A percentile compares a stretch with the other conserved stretches of the same genome.
Conservation (phyloP, 2,329 filamentous ascomycete species). For the Aspergillus niger region DNA sequence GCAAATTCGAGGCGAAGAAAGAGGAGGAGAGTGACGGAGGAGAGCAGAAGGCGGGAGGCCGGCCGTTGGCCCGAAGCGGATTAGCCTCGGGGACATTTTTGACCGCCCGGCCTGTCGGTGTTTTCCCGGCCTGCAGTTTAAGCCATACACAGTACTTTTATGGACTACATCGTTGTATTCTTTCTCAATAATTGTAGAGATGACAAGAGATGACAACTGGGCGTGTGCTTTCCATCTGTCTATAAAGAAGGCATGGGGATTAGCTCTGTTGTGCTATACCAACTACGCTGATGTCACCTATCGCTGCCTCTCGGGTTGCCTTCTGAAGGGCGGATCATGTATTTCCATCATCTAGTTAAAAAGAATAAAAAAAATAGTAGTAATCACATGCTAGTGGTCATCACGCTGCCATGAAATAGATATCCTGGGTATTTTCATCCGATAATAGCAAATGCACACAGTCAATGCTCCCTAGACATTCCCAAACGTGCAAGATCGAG, state of each 20-base stretch:
- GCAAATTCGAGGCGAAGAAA: conserved; percentile 5
- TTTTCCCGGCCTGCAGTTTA: conserved; percentile 1
- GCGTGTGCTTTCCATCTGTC: neutral
- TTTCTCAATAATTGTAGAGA: too few species aligned
- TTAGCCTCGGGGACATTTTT: conserved; percentile 26
- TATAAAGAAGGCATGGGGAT: too few species aligned
- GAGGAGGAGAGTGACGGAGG: conserved; percentile 21
- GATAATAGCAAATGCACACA: conserved; percentile 16
- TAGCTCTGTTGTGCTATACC: too few species aligned
- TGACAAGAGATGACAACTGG: too few species aligned
- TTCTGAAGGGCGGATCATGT: conserved; percentile 8
- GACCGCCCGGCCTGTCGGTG: conserved; percentile 10
- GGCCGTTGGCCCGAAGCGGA: conserved; percentile 19
- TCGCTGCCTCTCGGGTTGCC: neutral
- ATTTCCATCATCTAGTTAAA: conserved; percentile 20
- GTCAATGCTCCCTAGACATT: conserved; percentile 22
- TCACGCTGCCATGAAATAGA: conserved; percentile 23
- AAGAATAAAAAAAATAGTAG: neutral
- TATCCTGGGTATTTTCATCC: conserved; percentile 37
- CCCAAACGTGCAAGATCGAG: conserved; percentile 14
- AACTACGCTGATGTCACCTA: neutral
- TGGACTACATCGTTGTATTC: too few species aligned
- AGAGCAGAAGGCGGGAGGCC: conserved; percentile 23
- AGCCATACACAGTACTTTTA: too few species aligned
- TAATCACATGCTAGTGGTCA: conserved; percentile 14